A percentile compares a stretch with the other conserved stretches of the same genome.
Conservation (phyloP, 352 stramenopile genomes). For the Globisporangium spiculum region DNA sequence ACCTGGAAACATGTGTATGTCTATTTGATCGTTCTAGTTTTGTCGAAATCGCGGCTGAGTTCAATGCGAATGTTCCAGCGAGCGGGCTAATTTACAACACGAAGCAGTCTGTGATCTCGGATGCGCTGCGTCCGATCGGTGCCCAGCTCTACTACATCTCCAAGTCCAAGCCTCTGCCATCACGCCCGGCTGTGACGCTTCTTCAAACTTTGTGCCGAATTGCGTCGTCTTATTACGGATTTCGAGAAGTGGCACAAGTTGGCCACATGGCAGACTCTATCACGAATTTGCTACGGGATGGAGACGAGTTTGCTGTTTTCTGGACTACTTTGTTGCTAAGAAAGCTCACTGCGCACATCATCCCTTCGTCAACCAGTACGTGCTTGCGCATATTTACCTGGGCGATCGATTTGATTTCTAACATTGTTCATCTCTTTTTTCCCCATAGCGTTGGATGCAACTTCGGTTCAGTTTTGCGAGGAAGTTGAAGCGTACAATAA, state of each 20-base stretch:
- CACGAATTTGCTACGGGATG: constrained; percentile 67
- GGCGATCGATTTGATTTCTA: background rate
- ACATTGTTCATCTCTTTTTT: constrained; percentile 9
- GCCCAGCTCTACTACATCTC: constrained; percentile 79
- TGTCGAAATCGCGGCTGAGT: constrained; percentile 81
- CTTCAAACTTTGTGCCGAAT: constrained; percentile 86
- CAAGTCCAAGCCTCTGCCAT: constrained; percentile 60
- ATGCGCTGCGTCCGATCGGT: constrained; percentile 75
- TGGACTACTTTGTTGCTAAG: constrained; percentile 78
- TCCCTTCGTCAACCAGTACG: constrained; percentile 43
- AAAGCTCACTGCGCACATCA: constrained; percentile 51
- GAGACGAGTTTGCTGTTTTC: constrained; percentile 87
- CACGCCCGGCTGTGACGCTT: constrained; percentile 64
- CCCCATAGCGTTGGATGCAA: constrained; percentile 41
- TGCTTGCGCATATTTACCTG: background rate
- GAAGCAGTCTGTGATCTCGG: constrained; percentile 71
- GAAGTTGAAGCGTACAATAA: constrained; percentile 79
- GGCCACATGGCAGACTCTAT: constrained; percentile 77
- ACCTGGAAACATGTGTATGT: background rate
- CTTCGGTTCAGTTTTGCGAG: constrained; percentile 59
- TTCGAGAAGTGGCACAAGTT: constrained; percentile 77
- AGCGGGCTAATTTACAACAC: constrained; percentile 85
- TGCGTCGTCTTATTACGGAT: constrained; percentile 82
- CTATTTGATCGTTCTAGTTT: constrained; percentile 38
- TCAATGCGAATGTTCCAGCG: constrained; percentile 88